Evolutionary conservation across 2,329 filamentous ascomycete species (phyloP), one percentile per base, ranked within the genome.

Genomic region (Phoma sp.): DNA sequence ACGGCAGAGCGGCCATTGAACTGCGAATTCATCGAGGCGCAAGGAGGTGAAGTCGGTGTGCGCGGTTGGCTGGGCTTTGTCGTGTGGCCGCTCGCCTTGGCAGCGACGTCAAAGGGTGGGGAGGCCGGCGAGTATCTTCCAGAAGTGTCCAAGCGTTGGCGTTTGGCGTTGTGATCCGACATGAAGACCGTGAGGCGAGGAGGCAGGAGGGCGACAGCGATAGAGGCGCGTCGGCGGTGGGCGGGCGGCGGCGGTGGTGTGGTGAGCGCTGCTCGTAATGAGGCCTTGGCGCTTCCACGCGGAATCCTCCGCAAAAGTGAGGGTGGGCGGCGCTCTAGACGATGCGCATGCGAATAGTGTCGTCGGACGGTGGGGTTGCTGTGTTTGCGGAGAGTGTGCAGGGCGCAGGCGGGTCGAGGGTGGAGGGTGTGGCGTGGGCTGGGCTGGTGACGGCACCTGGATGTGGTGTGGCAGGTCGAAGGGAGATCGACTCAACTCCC

Each of bases 41-140:
- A 77, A 49, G 79, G 78, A 50, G 78, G 78, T 22, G 78, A 80
- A 33, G 78, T 80, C 49, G 79, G 80, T 9, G 79, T 81, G 63
- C 80, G 77, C 43, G 78, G 78, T 46, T 76, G 73, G 58, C 75
- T 73, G 67, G 70, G 67, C 70, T 78, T 78, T 73, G 74, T 75
- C 61, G 76, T 68, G 44, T 66, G 65, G 63, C 63, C 56, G 69
- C 60, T 69, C 51, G 70, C 59, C 71, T 73, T 74, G 66, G 70
- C 71, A 62, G 67, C 68, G 55, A 72, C 66, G 71, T 75, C 71
- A 69, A 75, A 74, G 46, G 76, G 71, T 52, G 78, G 77, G 50
- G 75, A 77, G 48, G 76, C 76, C 52, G 79, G 78, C 43, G 77
- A 80, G 66, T 78, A 81, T 47, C 77, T 71, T 62, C 74, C 74